Percentiles rank a stretch among this genome's conserved stretches.
Evolutionary conservation across 345 rosid species (phyloP).

Genomic region (Laguncularia racemosa): DNA sequence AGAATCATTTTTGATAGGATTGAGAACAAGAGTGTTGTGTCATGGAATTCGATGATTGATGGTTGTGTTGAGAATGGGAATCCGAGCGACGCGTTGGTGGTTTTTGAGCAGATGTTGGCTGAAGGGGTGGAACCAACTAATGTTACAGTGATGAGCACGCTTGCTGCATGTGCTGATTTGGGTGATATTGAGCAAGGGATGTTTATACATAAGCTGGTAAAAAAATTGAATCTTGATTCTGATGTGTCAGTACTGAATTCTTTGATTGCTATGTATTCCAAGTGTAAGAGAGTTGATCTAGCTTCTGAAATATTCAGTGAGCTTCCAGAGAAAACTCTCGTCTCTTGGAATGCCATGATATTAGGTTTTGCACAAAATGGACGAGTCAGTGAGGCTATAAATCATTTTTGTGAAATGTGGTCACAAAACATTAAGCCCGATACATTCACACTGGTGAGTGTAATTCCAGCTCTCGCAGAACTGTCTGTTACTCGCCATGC

Average conservation of each 20-base stretch:
- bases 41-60: slow-evolving; percentile 89
- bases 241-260: slow-evolving; percentile 61
- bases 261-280: slow-evolving; percentile 77
- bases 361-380: slow-evolving; percentile 74
- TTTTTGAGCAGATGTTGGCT: slow-evolving; percentile 58
- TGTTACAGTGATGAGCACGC: slow-evolving; percentile 60
- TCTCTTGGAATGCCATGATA: slow-evolving; percentile 87
- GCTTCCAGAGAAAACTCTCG: slow-evolving; percentile 42
- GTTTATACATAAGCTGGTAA: slow-evolving; percentile 44
- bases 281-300: slow-evolving; percentile 50
- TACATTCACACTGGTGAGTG: slow-evolving; percentile 73
- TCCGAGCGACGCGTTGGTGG: slow-evolving; percentile 47
- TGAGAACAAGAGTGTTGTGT: slow-evolving; percentile 46
- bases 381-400: slow-evolving; percentile 52
- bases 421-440: slow-evolving; percentile 40
- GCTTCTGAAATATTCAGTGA: slow-evolving; percentile 51
- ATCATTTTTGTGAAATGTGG: slow-evolving; percentile 45
- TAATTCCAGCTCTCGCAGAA: slow-evolving; percentile 68
- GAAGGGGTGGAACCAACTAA: slow-evolving; percentile 58
- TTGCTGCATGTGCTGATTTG: slow-evolving; percentile 66
- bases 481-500: slow-evolving; percentile 60
- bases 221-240: slow-evolving; percentile 36
- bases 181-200: slow-evolving; percentile 56
- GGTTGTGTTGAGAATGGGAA: slow-evolving; percentile 66
- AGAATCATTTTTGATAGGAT: slow-evolving; percentile 49